Evolutionary conservation across 352 stramenopile species (phyloP), one percentile per base, ranked within the genome.

Genomic region (Globisporangium carolinianum): DNA sequence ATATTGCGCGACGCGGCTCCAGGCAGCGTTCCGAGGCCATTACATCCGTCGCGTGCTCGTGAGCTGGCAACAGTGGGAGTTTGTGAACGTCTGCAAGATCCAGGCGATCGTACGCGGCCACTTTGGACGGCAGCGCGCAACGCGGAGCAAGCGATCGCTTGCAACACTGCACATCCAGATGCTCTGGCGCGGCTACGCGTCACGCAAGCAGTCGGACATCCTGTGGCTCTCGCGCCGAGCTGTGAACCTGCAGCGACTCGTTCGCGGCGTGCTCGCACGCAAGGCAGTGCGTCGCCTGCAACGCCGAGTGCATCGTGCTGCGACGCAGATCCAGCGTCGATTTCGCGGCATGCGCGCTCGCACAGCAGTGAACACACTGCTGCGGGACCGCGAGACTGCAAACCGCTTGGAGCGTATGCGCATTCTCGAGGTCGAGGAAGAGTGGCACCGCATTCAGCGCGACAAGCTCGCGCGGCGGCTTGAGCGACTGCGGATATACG

Each of bases 381-480:
- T 93, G 1, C 67, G 72, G 0, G 69, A 89, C 7, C 68, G 83
- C 36, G 80, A 93, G 65, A 89, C 76, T 0, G 10, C 6, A 9
- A 87, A 89, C 51, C 76, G 83, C 11, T 63, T 78, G 12, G 76
- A 91, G n/a, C 73, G 75, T 10, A 89, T 93, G 80, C 63, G 61
- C 4, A 59, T 89, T 6, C 65, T 93, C 11, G 83, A 93, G 17
- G 67, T 65, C 8, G 83, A 93, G 62, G 75, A 87, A 52, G 73
- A 83, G 36, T 93, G 83, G 83, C 61, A 86, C 60, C 70, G 65
- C 6, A 53, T 62, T 5, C 77, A 93, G 17, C 66, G 80, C 3
- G 76, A 89, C 52, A 87, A 87, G 36, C 38, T 88, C 0, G 67
- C 73, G 42, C 56, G 65, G 38, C 67, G 79, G 11, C 55, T 93